A percentile compares a stretch with the other conserved stretches of the same genome.
Conservation (phyloP, 257 asterid genomes). For the Schizonepeta tenuifolia region DNA sequence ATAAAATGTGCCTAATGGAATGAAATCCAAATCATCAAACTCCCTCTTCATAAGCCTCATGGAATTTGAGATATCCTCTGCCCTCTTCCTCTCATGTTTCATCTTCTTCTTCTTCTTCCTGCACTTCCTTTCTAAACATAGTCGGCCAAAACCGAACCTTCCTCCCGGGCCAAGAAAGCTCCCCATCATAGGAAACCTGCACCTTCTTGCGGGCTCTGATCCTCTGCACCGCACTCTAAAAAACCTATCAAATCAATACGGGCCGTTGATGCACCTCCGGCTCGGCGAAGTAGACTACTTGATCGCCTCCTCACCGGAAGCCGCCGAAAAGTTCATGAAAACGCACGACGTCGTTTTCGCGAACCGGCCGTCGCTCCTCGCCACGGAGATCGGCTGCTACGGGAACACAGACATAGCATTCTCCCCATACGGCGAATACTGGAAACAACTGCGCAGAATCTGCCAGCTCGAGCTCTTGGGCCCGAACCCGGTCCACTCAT, state of each 20-base stretch:
- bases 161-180: slow-evolving; percentile 43
- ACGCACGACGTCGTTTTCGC: slow-evolving; percentile 39
- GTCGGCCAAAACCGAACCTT: not conserved
- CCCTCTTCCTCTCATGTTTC: not conserved
- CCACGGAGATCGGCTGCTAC: slow-evolving; percentile 26
- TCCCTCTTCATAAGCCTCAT: no score
- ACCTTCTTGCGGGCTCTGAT: slow-evolving; percentile 21
- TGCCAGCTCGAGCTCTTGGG: slow-evolving; percentile 35
- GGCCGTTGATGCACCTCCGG: slow-evolving; percentile 44
- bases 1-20: not conserved
- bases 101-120: not conserved
- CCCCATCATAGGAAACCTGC: slow-evolving; percentile 45
- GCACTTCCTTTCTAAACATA: not conserved
- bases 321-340: slow-evolving; percentile 34
- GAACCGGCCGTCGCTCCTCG: slow-evolving; percentile 34
- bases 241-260: slow-evolving; percentile 38
- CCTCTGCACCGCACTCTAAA: slow-evolving; percentile 27
- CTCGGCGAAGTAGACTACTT: slow-evolving; percentile 36
- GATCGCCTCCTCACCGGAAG: slow-evolving; percentile 38
- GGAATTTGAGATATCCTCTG: not conserved
- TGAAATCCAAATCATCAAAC: not conserved
- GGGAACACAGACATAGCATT: slow-evolving; percentile 33
- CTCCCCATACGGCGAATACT: slow-evolving; percentile 42
- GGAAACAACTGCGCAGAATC: slow-evolving; percentile 44
- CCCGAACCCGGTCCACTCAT: slow-evolving; percentile 19